Base-by-base conservation (phyloP, 148 eudicot species). In the Rhododendron vialii region DNA sequence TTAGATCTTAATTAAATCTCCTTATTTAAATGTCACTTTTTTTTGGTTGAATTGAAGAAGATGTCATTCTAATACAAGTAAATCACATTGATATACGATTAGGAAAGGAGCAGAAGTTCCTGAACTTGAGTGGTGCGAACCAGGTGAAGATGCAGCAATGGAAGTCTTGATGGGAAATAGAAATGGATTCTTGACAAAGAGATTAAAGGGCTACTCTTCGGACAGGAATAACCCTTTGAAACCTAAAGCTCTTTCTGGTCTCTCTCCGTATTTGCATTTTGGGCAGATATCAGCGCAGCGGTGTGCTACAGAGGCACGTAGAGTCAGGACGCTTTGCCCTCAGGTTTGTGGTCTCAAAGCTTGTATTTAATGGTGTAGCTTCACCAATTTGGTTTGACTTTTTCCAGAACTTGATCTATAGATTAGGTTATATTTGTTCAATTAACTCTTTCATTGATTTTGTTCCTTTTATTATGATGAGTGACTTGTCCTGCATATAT, bases 281-380 rank as follows among this genome's bases (percentile, higher is more conserved):
- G 99, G 98, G 65, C 98, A 98, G 89, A 93, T 98, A 88, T 93
- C 98, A 87, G 99, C 98, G 10, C 99, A 98, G 83, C 87, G 99
- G 67, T 98, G 98, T 92, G 98, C 98, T n/a, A 89, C 92, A 78
- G 99, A 98, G 90, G 99, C 98, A 50, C 94, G 91, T 65, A 93
- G 88, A 83, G 92, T 94, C 80, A 92, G 95, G 51, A 89, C 90
- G 86, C 87, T 87, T 82, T 88, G 83, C 85, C 94, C 98, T 85
- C 89, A 98, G 99, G 99, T 95, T 84, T 85, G 89, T 87, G 76
- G 43, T 82, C 50, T 57, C 76, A 86, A 26, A 71, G 63, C n/a
- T 84, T 85, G 67, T 22, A 36, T 80, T 84, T 20, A 28, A 17
- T 33, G 18, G 35, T 79, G 71, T 41, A 57, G 47, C 30, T 83